phyloP scores from a whole-genome alignment of 345 rosid species.

The Salix udensis region DNA sequence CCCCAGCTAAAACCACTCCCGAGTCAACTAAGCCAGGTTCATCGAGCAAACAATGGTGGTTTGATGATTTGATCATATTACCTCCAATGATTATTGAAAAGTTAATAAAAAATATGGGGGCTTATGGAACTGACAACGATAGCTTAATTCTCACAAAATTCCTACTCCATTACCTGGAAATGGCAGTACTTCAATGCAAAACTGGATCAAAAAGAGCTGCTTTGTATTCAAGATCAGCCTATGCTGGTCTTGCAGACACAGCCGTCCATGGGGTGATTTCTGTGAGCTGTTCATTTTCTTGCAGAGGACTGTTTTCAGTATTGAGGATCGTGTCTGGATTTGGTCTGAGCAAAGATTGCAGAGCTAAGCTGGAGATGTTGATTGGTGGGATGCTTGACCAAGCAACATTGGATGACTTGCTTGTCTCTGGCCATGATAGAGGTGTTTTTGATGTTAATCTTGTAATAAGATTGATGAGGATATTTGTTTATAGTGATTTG shows the following conservation, averaged over 20 bases:
- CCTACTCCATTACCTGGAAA: conserved; percentile 66
- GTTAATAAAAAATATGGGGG: conserved; percentile 46
- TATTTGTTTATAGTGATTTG: conserved; percentile 34
- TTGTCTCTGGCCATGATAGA: conserved; percentile 44
- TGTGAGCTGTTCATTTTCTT: conserved; percentile 46
- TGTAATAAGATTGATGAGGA: conserved; percentile 51
- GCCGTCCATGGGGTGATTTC: conserved; percentile 55
- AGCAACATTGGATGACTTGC: conserved; percentile 71
- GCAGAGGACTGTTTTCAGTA: conserved; percentile 62
- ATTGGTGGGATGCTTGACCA: conserved; percentile 64
- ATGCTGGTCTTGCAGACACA: conserved; percentile 46
- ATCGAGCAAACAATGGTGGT: conserved; percentile 69
- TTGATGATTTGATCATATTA: conserved; percentile 49
- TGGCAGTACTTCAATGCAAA: conserved; percentile 24
- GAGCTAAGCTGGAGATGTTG: conserved; percentile 51
- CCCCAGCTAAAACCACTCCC: conserved; percentile 32
- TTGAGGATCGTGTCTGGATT: conserved; percentile 47
- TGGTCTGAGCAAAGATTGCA: conserved; percentile 50
- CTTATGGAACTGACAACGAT: conserved; percentile 40
- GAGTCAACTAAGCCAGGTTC: conserved; percentile 27
- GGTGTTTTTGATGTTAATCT: conserved; percentile 59
- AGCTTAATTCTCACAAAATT: conserved; percentile 64
- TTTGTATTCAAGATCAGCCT: conserved; percentile 24
- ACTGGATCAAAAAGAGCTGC: background rate
- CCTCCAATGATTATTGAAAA: conserved; percentile 48